phyloP scores from a whole-genome alignment of 2,329 filamentous ascomycete species.

The Claviceps sp. region DNA sequence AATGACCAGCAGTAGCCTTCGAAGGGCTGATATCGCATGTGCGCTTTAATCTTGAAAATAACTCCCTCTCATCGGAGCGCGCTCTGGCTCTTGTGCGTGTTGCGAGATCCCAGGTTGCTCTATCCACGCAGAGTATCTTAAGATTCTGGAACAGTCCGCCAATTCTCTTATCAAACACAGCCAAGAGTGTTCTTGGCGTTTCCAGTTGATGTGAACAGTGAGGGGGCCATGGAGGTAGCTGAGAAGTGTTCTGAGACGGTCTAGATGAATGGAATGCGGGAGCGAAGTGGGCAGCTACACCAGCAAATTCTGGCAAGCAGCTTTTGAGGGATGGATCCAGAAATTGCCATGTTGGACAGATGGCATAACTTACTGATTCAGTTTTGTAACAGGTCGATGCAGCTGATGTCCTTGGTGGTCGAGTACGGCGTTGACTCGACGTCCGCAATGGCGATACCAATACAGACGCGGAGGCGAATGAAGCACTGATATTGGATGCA shows the following conservation, averaged over 20 bases:
- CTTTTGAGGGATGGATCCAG: not conserved
- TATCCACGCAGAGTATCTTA: not conserved
- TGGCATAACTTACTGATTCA: not conserved
- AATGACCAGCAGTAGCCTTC: no score
- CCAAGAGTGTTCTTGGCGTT: not conserved
- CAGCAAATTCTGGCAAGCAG: not conserved
- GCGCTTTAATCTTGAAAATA: not conserved
- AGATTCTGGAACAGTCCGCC: not conserved
- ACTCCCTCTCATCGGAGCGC: not conserved
- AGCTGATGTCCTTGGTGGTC: not conserved
- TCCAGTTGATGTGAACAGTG: not conserved
- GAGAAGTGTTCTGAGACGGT: not conserved
- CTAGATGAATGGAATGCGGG: constrained; percentile 4
- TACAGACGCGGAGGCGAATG: not conserved
- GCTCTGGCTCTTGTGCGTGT: not conserved
- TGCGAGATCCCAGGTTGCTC: not conserved
- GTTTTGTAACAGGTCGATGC: not conserved
- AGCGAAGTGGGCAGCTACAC: not conserved
- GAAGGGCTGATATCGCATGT: not conserved
- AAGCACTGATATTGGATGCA: constrained; percentile 4
- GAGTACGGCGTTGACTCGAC: not conserved
- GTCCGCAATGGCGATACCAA: no score
- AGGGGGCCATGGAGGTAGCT: not conserved
- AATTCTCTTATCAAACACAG: not conserved
- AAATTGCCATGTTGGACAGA: not conserved